Evolutionary conservation across 306 rosid species (phyloP).

Genomic region (Canavalia ensiformis): DNA sequence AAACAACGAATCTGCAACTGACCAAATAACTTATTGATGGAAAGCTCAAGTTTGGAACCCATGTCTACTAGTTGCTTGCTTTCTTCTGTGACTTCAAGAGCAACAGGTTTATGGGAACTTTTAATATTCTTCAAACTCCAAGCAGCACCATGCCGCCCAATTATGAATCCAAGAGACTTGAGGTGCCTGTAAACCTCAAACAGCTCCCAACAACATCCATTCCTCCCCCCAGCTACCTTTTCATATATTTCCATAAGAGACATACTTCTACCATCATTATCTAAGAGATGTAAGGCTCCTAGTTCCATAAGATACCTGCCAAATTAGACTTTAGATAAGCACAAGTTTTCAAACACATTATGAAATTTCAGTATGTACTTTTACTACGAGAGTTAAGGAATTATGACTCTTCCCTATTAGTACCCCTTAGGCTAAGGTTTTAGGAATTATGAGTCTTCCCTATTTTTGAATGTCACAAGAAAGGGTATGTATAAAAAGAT

Average conservation of each 20-base stretch:
- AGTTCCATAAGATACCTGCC: conserved; percentile 82
- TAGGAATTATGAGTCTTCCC: not conserved
- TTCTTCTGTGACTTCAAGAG: conserved; percentile 50
- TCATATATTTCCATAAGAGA: conserved; percentile 66
- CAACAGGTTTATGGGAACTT: conserved; percentile 39
- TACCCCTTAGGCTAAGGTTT: not conserved
- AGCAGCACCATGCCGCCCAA: conserved; percentile 66
- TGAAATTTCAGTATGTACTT: conserved; percentile 4
- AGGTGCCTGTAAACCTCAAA: conserved; percentile 88
- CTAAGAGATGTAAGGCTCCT: conserved; percentile 68
- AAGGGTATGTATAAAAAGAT: conserved; percentile 4
- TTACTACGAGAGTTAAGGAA: not conserved
- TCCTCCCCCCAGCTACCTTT: conserved; percentile 55
- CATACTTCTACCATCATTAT: conserved; percentile 52
- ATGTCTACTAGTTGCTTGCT: conserved; percentile 43
- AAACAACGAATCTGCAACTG: conserved; percentile 60
- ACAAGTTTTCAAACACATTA: conserved; percentile 28
- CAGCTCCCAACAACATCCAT: conserved; percentile 72
- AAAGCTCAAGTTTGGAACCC: conserved; percentile 45
- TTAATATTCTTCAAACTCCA: conserved; percentile 70
- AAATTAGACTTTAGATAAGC: conserved; percentile 34
- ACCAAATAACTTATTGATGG: conserved; percentile 55
- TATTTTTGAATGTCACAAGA: conserved; percentile 14
- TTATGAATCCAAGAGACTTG: conserved; percentile 82
- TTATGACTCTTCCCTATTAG: not conserved